phyloP scores from a whole-genome alignment of 2,329 filamentous ascomycete species.

The Xylariales sp. region DNA sequence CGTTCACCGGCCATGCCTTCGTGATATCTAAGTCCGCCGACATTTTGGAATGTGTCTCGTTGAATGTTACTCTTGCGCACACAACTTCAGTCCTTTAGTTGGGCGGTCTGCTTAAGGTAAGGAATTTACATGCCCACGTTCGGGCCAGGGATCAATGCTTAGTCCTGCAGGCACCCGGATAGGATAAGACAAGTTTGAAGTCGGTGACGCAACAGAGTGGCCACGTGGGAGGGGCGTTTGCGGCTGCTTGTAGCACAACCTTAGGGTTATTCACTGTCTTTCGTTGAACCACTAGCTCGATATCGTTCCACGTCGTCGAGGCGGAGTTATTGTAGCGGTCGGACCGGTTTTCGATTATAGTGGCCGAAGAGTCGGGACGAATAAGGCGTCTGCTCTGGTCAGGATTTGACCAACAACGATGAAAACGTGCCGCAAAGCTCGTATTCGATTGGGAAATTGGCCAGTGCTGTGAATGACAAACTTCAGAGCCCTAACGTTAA shows the following conservation, averaged over 20 bases:
- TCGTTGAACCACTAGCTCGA: constrained; percentile 3
- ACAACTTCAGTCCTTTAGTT: too few species aligned
- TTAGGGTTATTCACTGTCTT: constrained; percentile 13
- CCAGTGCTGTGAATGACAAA: too few species aligned
- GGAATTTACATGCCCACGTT: not conserved
- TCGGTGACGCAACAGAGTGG: constrained; percentile 5
- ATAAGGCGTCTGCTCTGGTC: too few species aligned
- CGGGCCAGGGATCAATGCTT: not conserved
- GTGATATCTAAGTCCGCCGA: constrained; percentile 37
- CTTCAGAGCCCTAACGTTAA: too few species aligned
- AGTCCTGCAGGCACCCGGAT: constrained; percentile 5
- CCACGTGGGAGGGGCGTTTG: constrained; percentile 11
- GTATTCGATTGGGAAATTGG: too few species aligned
- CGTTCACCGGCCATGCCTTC: constrained; percentile 46
- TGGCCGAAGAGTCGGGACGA: too few species aligned
- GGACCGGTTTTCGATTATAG: not conserved
- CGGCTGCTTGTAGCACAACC: constrained; percentile 19
- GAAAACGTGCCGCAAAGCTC: too few species aligned
- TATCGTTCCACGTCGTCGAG: too few species aligned
- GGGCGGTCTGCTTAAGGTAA: not conserved
- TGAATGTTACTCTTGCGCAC: not conserved
- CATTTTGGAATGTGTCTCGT: constrained; percentile 1
- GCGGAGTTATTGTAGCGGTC: not conserved
- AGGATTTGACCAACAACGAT: too few species aligned
- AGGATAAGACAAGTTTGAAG: constrained; percentile 6